These are phyloP conservation scores for Aspergillus proliferans DNA, from an alignment of 2,329 filamentous ascomycete species.

Conservation along the genomic window DNA sequence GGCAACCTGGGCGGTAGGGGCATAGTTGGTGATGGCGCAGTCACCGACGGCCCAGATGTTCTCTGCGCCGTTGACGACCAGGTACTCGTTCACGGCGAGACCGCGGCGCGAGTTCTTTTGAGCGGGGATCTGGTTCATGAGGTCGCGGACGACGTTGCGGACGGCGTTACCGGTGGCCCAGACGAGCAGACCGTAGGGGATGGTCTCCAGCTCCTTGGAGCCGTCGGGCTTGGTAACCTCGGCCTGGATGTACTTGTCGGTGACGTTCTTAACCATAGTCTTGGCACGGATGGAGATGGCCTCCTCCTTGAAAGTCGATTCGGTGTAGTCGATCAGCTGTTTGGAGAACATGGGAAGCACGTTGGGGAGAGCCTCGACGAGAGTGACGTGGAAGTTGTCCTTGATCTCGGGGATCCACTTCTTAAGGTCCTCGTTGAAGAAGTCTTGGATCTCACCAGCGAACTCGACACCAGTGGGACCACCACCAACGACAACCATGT, in stretches of 20 bases:
- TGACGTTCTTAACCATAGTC: constrained; percentile 98
- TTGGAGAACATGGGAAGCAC: constrained; percentile 96
- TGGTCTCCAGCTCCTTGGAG: constrained; percentile 69
- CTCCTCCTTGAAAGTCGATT: constrained; percentile 98
- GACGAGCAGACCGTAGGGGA: constrained; percentile 92
- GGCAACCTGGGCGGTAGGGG: constrained; percentile 93
- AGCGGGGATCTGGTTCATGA: constrained; percentile 85
- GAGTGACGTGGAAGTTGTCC: constrained; percentile 91
- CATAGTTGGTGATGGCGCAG: constrained; percentile 95
- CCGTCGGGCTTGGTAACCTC: constrained; percentile 77
- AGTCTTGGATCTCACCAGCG: constrained; percentile 95
- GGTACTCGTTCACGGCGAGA: constrained; percentile 95
- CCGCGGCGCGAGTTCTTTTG: constrained; percentile 94
- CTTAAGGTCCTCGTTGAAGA: constrained; percentile 96
- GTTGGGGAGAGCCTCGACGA: constrained; percentile 94
- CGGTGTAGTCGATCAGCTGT: constrained; percentile 98
- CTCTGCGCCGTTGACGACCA: constrained; percentile 92
- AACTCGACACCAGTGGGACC: constrained; percentile 97
- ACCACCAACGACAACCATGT: constrained; percentile 95
- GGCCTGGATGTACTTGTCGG: constrained; percentile 85
- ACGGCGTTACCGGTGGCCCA: constrained; percentile 98
- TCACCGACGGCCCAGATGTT: constrained; percentile 98
- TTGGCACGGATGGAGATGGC: constrained; percentile 96
- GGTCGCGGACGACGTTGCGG: constrained; percentile 79
- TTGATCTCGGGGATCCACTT: constrained; percentile 96